Percentiles rank a stretch among this genome's conserved stretches.
phyloP scores from a whole-genome alignment of 2,329 filamentous ascomycete genomes.

The Fusarium musae region DNA sequence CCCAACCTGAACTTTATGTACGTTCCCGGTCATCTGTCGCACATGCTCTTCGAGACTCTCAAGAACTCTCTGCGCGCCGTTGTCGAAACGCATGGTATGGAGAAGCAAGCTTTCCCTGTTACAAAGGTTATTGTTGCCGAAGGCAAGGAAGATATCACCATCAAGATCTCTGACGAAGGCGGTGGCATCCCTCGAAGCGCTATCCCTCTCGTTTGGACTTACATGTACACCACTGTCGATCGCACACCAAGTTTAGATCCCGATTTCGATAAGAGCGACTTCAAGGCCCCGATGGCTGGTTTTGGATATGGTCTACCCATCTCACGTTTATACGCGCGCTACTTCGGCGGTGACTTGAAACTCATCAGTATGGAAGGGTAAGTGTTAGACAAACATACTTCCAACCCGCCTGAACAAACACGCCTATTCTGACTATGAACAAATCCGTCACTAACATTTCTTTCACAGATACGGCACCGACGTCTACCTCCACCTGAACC shows the following conservation, averaged over 20 bases:
- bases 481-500: constrained; percentile 97
- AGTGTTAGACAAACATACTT: constrained; percentile 50
- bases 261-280: constrained; percentile 98
- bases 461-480: constrained; percentile 88
- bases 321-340: constrained; percentile 90
- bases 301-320: constrained; percentile 99
- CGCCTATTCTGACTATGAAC: neutral
- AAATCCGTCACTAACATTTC: constrained; percentile 26
- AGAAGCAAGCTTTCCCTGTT: constrained; percentile 94
- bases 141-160: constrained; percentile 98
- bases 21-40: constrained; percentile 96
- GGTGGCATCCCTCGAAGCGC: constrained; percentile 92
- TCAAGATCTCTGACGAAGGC: constrained; percentile 97
- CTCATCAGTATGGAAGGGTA: constrained; percentile 99
- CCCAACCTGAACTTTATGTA: constrained; percentile 99
- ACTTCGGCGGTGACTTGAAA: constrained; percentile 97
- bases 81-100: constrained; percentile 92
- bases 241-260: constrained; percentile 94
- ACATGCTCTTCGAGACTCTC: constrained; percentile 99
- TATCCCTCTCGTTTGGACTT: constrained; percentile 99
- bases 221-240: constrained; percentile 99
- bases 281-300: constrained; percentile 98
- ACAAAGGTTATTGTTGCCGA: constrained; percentile 98
- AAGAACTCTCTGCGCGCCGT: constrained; percentile 98
- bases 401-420: neutral